A percentile compares a stretch with the other conserved stretches of the same genome.
phyloP scores from a whole-genome alignment of 805 yeast genomes.

The Isabelozyma rhagii region DNA sequence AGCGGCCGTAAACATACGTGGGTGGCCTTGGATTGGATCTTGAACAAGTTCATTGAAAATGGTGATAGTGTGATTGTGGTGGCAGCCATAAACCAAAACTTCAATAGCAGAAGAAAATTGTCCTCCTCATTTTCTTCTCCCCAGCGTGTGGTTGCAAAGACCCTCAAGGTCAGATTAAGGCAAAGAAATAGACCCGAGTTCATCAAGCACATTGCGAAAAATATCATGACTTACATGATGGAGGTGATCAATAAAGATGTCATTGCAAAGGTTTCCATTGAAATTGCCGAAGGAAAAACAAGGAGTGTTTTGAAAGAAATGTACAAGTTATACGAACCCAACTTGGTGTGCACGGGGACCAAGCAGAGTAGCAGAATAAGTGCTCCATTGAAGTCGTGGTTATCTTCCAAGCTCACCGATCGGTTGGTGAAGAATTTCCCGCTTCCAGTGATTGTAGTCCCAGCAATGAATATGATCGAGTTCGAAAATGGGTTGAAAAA shows the following conservation, averaged over 20 bases:
- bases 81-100: constrained; percentile 41
- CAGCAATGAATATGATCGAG: constrained; percentile 54
- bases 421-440: constrained; percentile 61
- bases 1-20: constrained; percentile 76
- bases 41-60: constrained; percentile 50
- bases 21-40: constrained; percentile 75
- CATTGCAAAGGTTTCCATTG: constrained; percentile 54
- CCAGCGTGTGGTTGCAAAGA: constrained; percentile 13
- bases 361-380: constrained; percentile 41
- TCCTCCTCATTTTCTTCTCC: constrained; percentile 10
- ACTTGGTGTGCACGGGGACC: constrained; percentile 53
- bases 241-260: constrained; percentile 44
- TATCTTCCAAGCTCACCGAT: constrained; percentile 60
- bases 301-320: constrained; percentile 56
- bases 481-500: constrained; percentile 47
- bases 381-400: constrained; percentile 59
- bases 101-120: constrained; percentile 5
- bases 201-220: constrained; percentile 42
- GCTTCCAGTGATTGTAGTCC: constrained; percentile 65
- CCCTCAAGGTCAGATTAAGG: constrained; percentile 29
- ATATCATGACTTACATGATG: constrained; percentile 52
- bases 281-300: constrained; percentile 57
- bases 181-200: constrained; percentile 46
- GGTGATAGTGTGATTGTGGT: constrained; percentile 68
- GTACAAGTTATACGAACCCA: constrained; percentile 60